Base-by-base conservation (phyloP, 192 early-diverging fungal genomes). In the Blastocladiella britannica region DNA sequence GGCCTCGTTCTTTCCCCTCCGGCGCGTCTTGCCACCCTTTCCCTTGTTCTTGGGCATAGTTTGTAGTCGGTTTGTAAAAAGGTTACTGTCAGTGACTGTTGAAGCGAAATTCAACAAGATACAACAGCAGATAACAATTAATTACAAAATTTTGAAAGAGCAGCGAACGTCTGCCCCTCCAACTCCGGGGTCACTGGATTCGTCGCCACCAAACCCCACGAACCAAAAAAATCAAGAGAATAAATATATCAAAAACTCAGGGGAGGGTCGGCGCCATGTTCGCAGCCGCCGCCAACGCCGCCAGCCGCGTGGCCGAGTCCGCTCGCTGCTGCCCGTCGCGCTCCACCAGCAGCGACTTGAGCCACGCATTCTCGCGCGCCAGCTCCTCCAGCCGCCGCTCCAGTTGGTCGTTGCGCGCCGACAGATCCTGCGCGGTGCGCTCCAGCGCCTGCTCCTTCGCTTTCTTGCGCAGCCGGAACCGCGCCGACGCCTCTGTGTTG, bases 1-100 rank as follows among this genome's bases (percentile, higher is more conserved):
- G 67, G 84, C 87, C 66, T 94, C 91, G 74, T 89, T 89, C 85
- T 96, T 98, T 80, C 94, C 92, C 71, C 88, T 82, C 73, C 82
- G 78, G 72, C 82, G 75, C 65, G 78, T 83, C 69, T 86, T 88
- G 68, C 86, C 86, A 75, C 86, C 86, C 72, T 97, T 97, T 82
- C 90, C 90, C 74, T 97, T 93, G 74, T 91, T 91, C 75, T 91
- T 91, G 26, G 85, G 82, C 92, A 87, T 89, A 59, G 29, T 64
- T 47, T 9, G 15, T 47, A 20, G 37, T 47, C n/a, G n/a, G n/a
- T n/a, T n/a, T n/a, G n/a, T n/a, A n/a, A n/a, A n/a, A n/a, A n/a
- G n/a, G n/a, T n/a, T n/a, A n/a, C n/a, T n/a, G n/a, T n/a, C n/a
- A n/a, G n/a, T n/a, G n/a, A n/a, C n/a, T n/a, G n/a, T n/a, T n/a